Base-by-base conservation (phyloP, 1,284 basidiomycete genomes). In the Fistulina hepatica region DNA sequence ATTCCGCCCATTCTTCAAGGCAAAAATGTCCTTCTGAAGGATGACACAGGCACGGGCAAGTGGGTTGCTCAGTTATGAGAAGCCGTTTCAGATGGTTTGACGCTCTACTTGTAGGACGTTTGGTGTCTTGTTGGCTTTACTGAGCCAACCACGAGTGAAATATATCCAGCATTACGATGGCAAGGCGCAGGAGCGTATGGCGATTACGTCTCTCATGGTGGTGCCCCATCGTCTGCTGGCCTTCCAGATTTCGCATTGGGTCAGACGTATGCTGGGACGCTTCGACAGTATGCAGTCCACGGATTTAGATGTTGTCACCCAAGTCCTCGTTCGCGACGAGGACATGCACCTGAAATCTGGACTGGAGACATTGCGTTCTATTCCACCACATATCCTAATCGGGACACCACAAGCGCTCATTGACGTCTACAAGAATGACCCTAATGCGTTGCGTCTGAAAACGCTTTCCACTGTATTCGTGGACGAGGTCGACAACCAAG, bases 21-120 rank as follows among this genome's bases (percentile, higher is more conserved):
- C 7, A 67, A 70, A 48, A 71, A 84, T 55, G 62, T 85, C 16
- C 52, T 84, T 10, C 47, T 85, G 30, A 74, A 73, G 48, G 81
- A 82, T 46, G 61, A 62, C 24, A 81, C 83, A 11, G 83, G 82
- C 5, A 73, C 75, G 32, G 83, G 82, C 60, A 86, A 86, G 82
- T 84, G 50, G 43, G 59, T 52, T 15, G 21, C 15, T 26, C 28
- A 36, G 30, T 34, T 21, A n/a, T 34, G 21, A 26, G 20, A 17
- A 10, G 12, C n/a, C 34, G 31, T 34, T 27, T 36, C 12, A 30
- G n/a, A 17, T 10, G 16, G 37, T 13, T 40, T 37, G 22, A 26
- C 25, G 19, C 16, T 40, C 22, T 34, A n/a, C 31, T n/a, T n/a
- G 15, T 41, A 84, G 82, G 56, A 81, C 82, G 2, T 81, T 86